These are phyloP conservation scores for Emydomyces testavorans DNA, from an alignment of 2,329 filamentous ascomycete species.

Conservation along the genomic window DNA sequence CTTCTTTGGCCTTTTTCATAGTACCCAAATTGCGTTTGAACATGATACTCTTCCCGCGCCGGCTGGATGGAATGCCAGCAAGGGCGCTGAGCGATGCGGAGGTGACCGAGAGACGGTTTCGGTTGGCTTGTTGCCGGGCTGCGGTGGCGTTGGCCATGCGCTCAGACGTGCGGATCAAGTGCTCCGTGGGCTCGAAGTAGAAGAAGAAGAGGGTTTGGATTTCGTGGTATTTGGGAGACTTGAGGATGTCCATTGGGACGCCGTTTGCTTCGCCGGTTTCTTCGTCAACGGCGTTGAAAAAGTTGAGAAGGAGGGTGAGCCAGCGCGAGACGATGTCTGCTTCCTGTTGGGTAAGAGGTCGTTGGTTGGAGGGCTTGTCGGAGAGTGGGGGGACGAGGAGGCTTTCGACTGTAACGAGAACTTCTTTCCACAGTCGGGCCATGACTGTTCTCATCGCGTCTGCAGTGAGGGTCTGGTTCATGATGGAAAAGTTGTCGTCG, in stretches of 20 bases:
- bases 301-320: slow-evolving; percentile 79
- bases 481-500: slow-evolving; percentile 96
- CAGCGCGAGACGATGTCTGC: slow-evolving; percentile 91
- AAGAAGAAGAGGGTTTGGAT: slow-evolving; percentile 95
- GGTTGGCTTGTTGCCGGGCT: slow-evolving; percentile 57
- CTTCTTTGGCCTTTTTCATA: slow-evolving; percentile 91
- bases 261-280: slow-evolving; percentile 71
- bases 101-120: slow-evolving; percentile 60
- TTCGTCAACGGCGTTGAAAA: slow-evolving; percentile 90
- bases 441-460: slow-evolving; percentile 98
- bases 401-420: slow-evolving; percentile 78
- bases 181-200: slow-evolving; percentile 88
- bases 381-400: slow-evolving; percentile 87
- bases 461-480: slow-evolving; percentile 91
- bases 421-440: slow-evolving; percentile 96
- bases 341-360: slow-evolving; percentile 72
- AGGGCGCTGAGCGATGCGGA: slow-evolving; percentile 33
- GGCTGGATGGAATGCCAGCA: slow-evolving; percentile 36
- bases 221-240: slow-evolving; percentile 97
- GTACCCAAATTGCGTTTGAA: slow-evolving; percentile 87
- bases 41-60: slow-evolving; percentile 64
- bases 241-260: slow-evolving; percentile 80
- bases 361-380: slow-evolving; percentile 82
- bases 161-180: slow-evolving; percentile 87
- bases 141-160: slow-evolving; percentile 84